A percentile compares a stretch with the other conserved stretches of the same genome.
These are phyloP conservation scores for Chlorella variabilis DNA, from an alignment of 163 green algal genomes.

Conservation along the genomic window DNA sequence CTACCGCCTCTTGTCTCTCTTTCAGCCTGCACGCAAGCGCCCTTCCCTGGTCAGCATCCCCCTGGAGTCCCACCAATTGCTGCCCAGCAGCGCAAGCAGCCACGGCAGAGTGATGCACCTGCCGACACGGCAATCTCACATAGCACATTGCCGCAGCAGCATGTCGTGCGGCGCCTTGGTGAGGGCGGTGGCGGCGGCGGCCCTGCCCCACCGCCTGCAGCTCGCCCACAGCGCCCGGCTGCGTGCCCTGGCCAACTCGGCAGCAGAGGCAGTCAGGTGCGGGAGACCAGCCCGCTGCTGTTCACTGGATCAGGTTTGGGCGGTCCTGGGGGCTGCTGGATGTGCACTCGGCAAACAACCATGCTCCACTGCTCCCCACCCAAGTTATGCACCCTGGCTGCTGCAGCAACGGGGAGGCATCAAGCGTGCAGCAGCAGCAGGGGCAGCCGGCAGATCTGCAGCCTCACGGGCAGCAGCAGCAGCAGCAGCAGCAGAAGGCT, in stretches of 20 bases:
- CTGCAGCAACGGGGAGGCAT: not conserved
- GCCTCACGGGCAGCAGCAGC: not conserved
- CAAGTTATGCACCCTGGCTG: not conserved
- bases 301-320: not conserved
- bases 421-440: not conserved
- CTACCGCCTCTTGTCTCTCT: no score
- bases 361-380: no score
- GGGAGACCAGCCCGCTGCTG: not conserved
- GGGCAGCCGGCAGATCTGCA: not conserved
- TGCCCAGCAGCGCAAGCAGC: not conserved
- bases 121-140: not conserved
- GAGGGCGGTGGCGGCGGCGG: slow-evolving; percentile 7
- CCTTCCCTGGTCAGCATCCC: no score
- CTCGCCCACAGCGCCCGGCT: not conserved
- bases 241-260: slow-evolving; percentile 20
- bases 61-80: not conserved
- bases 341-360: no score
- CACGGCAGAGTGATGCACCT: not conserved
- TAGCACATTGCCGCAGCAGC: slow-evolving; percentile 2
- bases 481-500: slow-evolving; percentile 22
- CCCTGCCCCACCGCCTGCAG: slow-evolving; percentile 4
- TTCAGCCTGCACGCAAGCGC: no score
- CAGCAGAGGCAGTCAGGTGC: slow-evolving; percentile 6
- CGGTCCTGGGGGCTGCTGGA: no score
- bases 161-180: slow-evolving; percentile 20